phyloP scores from a whole-genome alignment of 1,284 basidiomycete species.

The Sporisorium graminicola region DNA sequence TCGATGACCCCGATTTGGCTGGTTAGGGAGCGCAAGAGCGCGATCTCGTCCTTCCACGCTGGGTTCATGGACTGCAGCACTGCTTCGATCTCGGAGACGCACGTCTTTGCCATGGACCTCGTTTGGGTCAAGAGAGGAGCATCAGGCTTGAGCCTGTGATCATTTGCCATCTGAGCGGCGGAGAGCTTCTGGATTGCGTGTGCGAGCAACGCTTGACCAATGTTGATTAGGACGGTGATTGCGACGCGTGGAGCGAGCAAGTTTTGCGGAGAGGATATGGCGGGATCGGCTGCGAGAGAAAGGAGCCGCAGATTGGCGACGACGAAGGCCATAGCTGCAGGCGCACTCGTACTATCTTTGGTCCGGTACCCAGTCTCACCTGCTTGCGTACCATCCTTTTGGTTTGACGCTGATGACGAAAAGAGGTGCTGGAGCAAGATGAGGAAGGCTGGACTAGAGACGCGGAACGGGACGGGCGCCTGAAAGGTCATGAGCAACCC shows the following conservation, averaged over 20 bases:
- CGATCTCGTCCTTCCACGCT: slow-evolving; percentile 50
- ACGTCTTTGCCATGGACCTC: slow-evolving; percentile 10
- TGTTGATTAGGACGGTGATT: slow-evolving; percentile 46
- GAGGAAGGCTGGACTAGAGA: slow-evolving; percentile 28
- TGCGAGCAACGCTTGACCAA: slow-evolving; percentile 33
- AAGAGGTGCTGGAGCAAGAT: slow-evolving; percentile 19
- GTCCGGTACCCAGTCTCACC: neutral
- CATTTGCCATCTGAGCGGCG: slow-evolving; percentile 15
- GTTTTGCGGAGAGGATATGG: slow-evolving; percentile 30
- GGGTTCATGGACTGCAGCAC: slow-evolving; percentile 45
- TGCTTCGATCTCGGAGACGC: slow-evolving; percentile 21
- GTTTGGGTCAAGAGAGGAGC: slow-evolving; percentile 8
- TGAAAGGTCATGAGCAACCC: slow-evolving; percentile 43
- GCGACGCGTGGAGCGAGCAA: slow-evolving; percentile 47
- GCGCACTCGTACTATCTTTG: slow-evolving; percentile 9
- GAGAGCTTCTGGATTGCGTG: slow-evolving; percentile 24
- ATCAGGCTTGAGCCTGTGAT: slow-evolving; percentile 17
- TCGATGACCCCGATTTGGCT: slow-evolving; percentile 45
- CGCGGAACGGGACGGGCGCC: slow-evolving; percentile 20
- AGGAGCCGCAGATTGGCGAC: slow-evolving; percentile 37
- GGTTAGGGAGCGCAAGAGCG: slow-evolving; percentile 35
- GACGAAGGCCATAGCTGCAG: slow-evolving; percentile 26
- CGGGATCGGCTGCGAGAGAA: slow-evolving; percentile 28
- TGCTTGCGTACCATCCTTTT: neutral
- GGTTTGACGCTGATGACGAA: neutral